phyloP scores from a whole-genome alignment of 371 early-diverging fungal genomes.

The Chytridiales sp. region DNA sequence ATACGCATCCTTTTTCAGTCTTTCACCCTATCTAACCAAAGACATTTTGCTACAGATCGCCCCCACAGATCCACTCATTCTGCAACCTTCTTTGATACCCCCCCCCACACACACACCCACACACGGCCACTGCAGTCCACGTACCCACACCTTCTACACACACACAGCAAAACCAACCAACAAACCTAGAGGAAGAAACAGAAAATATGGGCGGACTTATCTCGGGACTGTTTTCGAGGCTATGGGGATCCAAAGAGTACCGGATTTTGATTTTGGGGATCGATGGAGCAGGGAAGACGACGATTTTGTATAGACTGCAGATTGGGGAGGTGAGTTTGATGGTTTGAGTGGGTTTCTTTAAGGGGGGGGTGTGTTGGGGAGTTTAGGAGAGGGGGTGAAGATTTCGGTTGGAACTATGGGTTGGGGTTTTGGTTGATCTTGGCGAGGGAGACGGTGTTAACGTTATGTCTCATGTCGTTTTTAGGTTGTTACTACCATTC shows the following conservation, averaged over 20 bases:
- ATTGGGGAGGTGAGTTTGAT: constrained; percentile 83
- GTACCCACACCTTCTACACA: not conserved
- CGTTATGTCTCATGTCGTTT: no score
- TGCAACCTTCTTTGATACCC: not conserved
- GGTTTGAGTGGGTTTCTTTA: no score
- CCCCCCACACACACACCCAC: not conserved
- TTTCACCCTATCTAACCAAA: not conserved
- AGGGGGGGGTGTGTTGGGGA: no score
- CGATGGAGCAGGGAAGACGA: constrained; percentile 99
- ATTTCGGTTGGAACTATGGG: no score
- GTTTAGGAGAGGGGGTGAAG: no score
- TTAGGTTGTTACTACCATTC: constrained; percentile 84
- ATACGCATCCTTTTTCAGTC: not conserved
- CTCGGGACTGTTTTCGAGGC: constrained; percentile 55
- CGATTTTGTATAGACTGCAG: constrained; percentile 82
- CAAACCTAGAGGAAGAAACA: not conserved
- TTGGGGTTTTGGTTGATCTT: not conserved
- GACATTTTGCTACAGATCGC: not conserved
- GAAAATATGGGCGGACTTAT: constrained; percentile 44
- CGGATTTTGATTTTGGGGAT: constrained; percentile 97
- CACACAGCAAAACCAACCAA: no score
- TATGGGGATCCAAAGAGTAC: constrained; percentile 70
- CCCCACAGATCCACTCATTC: not conserved
- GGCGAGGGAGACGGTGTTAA: not conserved
- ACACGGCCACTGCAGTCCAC: not conserved